Evolutionary conservation across 1,284 basidiomycete genomes (phyloP), one percentile per base, ranked within the genome.

Genomic region (Austropuccinia psidii): DNA sequence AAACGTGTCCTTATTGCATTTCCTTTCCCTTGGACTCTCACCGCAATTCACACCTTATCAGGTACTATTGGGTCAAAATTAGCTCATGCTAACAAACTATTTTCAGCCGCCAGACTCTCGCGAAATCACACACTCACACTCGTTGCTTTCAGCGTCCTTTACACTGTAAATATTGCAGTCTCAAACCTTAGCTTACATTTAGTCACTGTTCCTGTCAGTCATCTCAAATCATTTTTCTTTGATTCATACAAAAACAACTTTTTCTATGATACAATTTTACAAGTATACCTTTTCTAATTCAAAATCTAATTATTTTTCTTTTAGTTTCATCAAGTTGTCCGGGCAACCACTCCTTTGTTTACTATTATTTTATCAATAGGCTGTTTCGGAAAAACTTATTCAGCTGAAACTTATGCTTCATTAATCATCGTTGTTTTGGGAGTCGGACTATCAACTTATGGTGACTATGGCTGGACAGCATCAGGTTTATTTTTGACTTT

Each of bases 281-380:
- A 19, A 61, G 2, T 24, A 62, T 45, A 7, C 54, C 7, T 8
- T 29, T 4, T 35, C 54, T 62, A n/a, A 62, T n/a, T 61, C 4
- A 61, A 11, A 27, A 33, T 31, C 31, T 50, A 15, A n/a, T n/a
- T 15, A n/a, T 39, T 54, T 27, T 49, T n/a, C 19, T 24, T 9
- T 27, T 77, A 93, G 90, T 93, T 96, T 78, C 93, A 97, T 80
- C 93, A 96, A 84, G 91, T 96, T 66, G 88, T 96, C 39, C 88
- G 93, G n/a, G 90, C 93, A 0, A 86, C 90, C 6, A 90, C 93
- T 0, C 93, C 93, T 0, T 85, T 96, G 67, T 96, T 96, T 82
- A 93, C 90, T 2, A 88, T 94, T 76, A 70, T 88, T 55, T 85
- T 95, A 75, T 88, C 91, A 0, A 83, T 85, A 62, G 66, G 82